Evolutionary conservation across 2,329 filamentous ascomycete genomes (phyloP).

Genomic region (Elsinoe ampelina): DNA sequence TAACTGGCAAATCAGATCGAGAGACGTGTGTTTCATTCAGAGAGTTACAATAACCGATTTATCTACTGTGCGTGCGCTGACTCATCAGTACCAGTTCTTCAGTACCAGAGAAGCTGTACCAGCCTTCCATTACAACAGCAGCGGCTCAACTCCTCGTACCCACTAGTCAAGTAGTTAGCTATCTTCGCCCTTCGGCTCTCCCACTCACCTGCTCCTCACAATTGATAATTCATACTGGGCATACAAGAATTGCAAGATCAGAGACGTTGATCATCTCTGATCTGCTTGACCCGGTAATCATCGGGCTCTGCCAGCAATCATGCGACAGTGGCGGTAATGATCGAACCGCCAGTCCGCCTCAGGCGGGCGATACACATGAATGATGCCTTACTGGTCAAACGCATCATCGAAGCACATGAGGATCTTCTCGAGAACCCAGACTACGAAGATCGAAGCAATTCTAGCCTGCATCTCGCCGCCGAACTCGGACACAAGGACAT

Average conservation of each 20-base stretch:
- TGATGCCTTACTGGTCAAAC: conserved; percentile 61
- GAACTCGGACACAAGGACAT: conserved; percentile 61
- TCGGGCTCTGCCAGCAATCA: background rate
- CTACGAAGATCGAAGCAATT: conserved; percentile 65
- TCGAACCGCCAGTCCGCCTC: conserved; percentile 66
- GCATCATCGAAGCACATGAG: conserved; percentile 67
- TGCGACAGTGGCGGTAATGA: conserved; percentile 41
- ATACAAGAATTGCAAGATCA: too few species aligned
- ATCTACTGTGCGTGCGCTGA: too few species aligned
- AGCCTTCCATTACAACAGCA: background rate
- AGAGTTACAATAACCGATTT: too few species aligned
- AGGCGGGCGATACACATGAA: conserved; percentile 72
- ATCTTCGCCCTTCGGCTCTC: background rate
- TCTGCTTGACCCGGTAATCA: background rate
- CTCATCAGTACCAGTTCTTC: too few species aligned
- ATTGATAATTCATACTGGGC: too few species aligned
- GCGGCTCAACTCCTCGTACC: background rate
- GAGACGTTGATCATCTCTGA: background rate
- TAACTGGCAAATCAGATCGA: too few species aligned
- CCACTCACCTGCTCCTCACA: too few species aligned
- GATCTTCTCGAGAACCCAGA: conserved; percentile 70
- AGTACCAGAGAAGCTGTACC: background rate
- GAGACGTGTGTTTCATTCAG: too few species aligned
- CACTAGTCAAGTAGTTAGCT: too few species aligned
- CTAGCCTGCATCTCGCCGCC: conserved; percentile 72